Base-by-base conservation (phyloP, 768 basidiomycete genomes). In the Hirschioporus abietinus region DNA sequence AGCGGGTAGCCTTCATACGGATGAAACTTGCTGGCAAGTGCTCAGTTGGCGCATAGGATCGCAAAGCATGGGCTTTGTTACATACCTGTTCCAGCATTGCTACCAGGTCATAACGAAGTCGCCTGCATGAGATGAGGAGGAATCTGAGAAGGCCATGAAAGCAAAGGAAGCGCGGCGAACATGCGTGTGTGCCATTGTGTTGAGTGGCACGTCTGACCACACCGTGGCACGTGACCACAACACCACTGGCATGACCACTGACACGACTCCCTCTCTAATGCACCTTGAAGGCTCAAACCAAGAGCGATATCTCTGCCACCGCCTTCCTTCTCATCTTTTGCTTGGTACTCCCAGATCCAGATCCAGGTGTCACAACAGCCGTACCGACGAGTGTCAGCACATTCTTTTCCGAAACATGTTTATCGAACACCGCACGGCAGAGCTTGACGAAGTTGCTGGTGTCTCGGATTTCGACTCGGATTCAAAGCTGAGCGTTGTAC, bases 391-490 rank as follows among this genome's bases (percentile, higher is more conserved):
- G 42, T 15, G 42, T 15, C 20, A 52, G 20, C 3, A 10, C 42
- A 52, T 52, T 52, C 42, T 52, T 52, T 15, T 10, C 65, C 65
- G 9, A 30, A 10, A 35, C 24, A 36, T 61, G 69, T 68, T 79
- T 78, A 65, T 76, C 77, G 73, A 98, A 96, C 66, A 81, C 85
- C 65, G 92, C 85, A 60, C 86, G 79, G 76, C 96, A 98, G 74
- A 34, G 24, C 58, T 58, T 7, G 35, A 26, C 6, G 60, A 30
- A 52, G 20, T 6, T 15, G 42, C 12, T 3, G 4, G 42, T 20
- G 20, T 15, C 12, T 52, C 42, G 42, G 42, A 6, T 3, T 12
- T 20, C 12, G 42, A 1, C 20, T 52, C 42, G 42, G 42, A 10
- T 52, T 52, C 12, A 1, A 10, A 52, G 12, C 42, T 20, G 1